Evolutionary conservation across 805 yeast species (phyloP), one percentile per base, ranked within the genome.

Genomic region (Candida palmyrensis): DNA sequence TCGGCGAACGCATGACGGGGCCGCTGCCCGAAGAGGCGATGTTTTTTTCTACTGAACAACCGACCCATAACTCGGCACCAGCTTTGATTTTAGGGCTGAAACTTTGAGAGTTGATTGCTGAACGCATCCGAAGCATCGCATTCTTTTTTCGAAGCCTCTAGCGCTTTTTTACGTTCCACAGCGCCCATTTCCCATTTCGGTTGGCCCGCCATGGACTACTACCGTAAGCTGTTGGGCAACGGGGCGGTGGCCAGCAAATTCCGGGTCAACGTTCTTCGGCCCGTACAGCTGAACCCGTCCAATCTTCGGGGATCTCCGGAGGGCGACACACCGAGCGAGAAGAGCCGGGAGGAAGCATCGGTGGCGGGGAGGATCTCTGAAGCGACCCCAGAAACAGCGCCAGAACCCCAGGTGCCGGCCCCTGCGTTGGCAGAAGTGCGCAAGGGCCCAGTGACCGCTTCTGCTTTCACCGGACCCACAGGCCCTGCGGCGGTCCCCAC

Each of bases 191-290:
- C 23, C 23, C 9, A 9, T 21, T 21, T 9, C 9, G 11, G 11
- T 21, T 21, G 11, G 11, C 23, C 23, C 25, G 16, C 29, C 29
- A 61, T 62, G 68, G 64, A 61, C 32, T 61, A 53, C 45, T 61
- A 62, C 41, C 47, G 56, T 17, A 60, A 55, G 35, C 59, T 48
- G 52, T 49, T 61, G 61, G 65, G 65, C 6, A 59, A 61, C 40
- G 68, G 68, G 12, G 49, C 66, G 12, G 48, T 58, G 30, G 47
- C 68, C 22, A 51, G 58, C 41, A 62, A 61, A 41, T 62, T 62
- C 47, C 49, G 64, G 12, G 42, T 55, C 42, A 32, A 34, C 32
- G 31, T 17, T 24, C 16, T 33, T 13, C 26, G 37, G 12, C 35
- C 39, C n/a, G 32, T 42, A 2, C 47, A 40, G 27, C 45, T 36